phyloP scores from a whole-genome alignment of 805 yeast genomes.

The Candida sphagnicola region DNA sequence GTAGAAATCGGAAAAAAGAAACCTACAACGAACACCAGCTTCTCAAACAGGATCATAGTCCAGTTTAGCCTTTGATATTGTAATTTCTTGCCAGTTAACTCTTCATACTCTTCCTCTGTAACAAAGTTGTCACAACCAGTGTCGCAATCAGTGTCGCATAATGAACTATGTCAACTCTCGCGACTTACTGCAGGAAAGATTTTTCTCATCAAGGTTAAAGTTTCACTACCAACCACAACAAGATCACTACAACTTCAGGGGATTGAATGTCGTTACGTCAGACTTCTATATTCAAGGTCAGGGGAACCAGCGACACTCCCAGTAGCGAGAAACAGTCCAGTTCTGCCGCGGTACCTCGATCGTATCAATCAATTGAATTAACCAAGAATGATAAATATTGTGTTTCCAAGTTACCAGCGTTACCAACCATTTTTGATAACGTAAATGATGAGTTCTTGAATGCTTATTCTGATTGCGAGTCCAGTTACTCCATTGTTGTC shows the following conservation, averaged over 20 bases:
- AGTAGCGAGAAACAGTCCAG: conserved; percentile 1
- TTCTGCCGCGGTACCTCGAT: neutral
- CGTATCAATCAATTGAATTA: conserved; percentile 33
- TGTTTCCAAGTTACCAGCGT: conserved; percentile 52
- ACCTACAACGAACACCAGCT: too few relatives aligned
- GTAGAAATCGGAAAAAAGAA: too few relatives aligned
- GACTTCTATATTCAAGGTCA: conserved; percentile 6
- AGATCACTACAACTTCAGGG: neutral
- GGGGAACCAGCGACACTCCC: conserved; percentile 4
- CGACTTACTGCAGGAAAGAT: too few relatives aligned
- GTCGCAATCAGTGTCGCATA: too few relatives aligned
- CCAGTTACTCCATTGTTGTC: conserved; percentile 48
- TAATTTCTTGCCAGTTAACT: too few relatives aligned
- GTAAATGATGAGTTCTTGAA: conserved; percentile 10
- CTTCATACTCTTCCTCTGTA: too few relatives aligned
- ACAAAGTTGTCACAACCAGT: too few relatives aligned
- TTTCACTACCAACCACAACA: neutral
- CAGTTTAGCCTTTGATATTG: too few relatives aligned
- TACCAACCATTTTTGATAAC: conserved; percentile 40
- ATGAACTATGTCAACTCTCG: too few relatives aligned
- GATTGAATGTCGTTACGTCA: conserved; percentile 4
- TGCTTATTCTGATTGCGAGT: conserved; percentile 45
- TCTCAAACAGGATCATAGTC: too few relatives aligned
- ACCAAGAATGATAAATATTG: conserved; percentile 57
- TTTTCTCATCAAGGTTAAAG: too few relatives aligned